These are phyloP conservation scores for Abrus pulchellus DNA, from an alignment of 306 rosid species.

Conservation along the genomic window DNA sequence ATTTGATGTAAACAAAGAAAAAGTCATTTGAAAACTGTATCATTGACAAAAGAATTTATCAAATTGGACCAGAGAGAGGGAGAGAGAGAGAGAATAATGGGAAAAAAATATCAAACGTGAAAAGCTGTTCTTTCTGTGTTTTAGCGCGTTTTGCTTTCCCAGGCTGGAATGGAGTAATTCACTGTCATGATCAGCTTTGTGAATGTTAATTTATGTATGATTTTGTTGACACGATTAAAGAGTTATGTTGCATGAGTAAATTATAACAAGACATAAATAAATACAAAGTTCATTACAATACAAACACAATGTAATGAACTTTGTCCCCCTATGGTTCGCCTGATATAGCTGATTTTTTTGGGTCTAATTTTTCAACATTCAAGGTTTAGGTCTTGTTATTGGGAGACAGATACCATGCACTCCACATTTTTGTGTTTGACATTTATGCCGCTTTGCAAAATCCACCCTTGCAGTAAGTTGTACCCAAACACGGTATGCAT, in stretches of 20 bases:
- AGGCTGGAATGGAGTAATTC: conserved; percentile 15
- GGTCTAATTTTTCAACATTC: conserved; percentile 23
- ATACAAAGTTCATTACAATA: too few species aligned
- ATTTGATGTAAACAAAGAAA: too few species aligned
- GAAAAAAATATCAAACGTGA: background rate
- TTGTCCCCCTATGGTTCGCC: background rate
- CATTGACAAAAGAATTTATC: too few species aligned
- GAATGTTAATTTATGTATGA: background rate
- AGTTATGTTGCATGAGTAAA: too few species aligned
- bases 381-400: conserved; percentile 11
- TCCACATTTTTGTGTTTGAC: conserved; percentile 19
- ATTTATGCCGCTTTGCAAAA: background rate
- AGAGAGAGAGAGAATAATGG: background rate
- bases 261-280: too few species aligned
- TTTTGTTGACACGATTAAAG: background rate
- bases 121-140: background rate
- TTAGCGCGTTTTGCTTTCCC: background rate
- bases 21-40: too few species aligned
- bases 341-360: background rate
- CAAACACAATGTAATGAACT: background rate
- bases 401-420: conserved; percentile 49
- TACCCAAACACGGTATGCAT: background rate
- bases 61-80: too few species aligned
- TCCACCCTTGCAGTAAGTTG: background rate
- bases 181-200: conserved; percentile 26